Percentiles rank a stretch among this genome's conserved stretches.
These are phyloP conservation scores for Claviceps pazoutovae DNA, from an alignment of 2,329 filamentous ascomycete species.

Conservation along the genomic window DNA sequence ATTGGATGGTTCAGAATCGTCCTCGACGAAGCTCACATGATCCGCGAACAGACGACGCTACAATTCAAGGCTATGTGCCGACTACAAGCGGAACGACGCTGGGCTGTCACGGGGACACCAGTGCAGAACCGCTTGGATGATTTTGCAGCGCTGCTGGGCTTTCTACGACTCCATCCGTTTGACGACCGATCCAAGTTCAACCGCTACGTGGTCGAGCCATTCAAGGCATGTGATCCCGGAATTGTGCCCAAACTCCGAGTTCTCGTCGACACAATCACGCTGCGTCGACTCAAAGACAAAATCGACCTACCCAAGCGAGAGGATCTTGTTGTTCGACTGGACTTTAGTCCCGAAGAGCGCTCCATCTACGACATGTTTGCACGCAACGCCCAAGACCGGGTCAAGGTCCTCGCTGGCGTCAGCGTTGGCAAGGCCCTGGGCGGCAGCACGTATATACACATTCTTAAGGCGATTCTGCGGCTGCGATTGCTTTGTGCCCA, in stretches of 20 bases:
- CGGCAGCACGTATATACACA: slow-evolving; percentile 84
- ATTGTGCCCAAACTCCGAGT: slow-evolving; percentile 76
- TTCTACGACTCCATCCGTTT: slow-evolving; percentile 74
- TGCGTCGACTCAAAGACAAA: slow-evolving; percentile 82
- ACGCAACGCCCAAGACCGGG: slow-evolving; percentile 63
- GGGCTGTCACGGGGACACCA: slow-evolving; percentile 95
- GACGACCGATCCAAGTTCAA: slow-evolving; percentile 64
- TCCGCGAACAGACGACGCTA: slow-evolving; percentile 69
- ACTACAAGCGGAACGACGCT: slow-evolving; percentile 67
- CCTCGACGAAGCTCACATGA: slow-evolving; percentile 87
- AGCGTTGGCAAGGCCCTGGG: slow-evolving; percentile 52
- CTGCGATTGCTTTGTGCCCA: slow-evolving; percentile 86
- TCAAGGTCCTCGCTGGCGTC: slow-evolving; percentile 54
- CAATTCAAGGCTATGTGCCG: slow-evolving; percentile 77
- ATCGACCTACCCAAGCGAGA: slow-evolving; percentile 65
- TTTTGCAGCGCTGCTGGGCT: slow-evolving; percentile 72
- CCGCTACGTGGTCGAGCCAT: slow-evolving; percentile 67
- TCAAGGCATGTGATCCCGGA: slow-evolving; percentile 73
- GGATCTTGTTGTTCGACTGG: slow-evolving; percentile 59
- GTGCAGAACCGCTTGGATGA: slow-evolving; percentile 92
- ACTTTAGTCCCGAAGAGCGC: slow-evolving; percentile 63
- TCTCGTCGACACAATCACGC: slow-evolving; percentile 85
- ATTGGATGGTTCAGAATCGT: slow-evolving; percentile 91
- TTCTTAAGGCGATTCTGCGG: slow-evolving; percentile 79
- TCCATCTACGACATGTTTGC: slow-evolving; percentile 75